Base-by-base conservation (phyloP, 2,329 filamentous ascomycete species). In the Anthostomella pinea region DNA sequence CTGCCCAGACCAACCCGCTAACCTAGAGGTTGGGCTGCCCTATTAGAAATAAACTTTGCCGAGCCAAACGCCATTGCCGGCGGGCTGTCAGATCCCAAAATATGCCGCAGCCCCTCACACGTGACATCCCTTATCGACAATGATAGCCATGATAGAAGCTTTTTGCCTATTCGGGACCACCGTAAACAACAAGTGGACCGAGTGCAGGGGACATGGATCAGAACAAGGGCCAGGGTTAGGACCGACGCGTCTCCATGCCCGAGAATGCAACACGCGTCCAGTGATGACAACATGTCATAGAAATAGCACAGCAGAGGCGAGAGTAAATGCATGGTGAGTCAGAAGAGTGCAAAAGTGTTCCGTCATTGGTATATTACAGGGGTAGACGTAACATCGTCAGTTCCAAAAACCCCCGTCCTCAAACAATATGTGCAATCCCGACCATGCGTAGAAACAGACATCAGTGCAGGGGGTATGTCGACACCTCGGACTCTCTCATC, bases 311-410 rank as follows among this genome's bases (percentile, higher is more conserved):
- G 24, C 13, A 24, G 15, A 35, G 22, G 22, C n/a, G 32, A 30
- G 35, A 43, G 39, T 39, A 17, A 19, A 43, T 51, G 33, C 38
- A 30, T n/a, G n/a, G n/a, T n/a, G n/a, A n/a, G n/a, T 37, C 38
- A 38, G 30, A 39, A 45, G 30, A 38, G 37, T 36, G 37, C 30
- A 24, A 23, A 42, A 28, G 32, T n/a, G n/a, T n/a, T n/a, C n/a
- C n/a, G n/a, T 46, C 38, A 29, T 49, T 56, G 54, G 53, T 61
- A 62, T 62, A 59, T 62, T 62, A 62, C 58, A 61, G 52, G 48
- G 57, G 51, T 53, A 50, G 38, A 53, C 57, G 51, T 54, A 49
- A 53, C 50, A 48, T 60, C 56, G 46, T 60, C 54, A 59, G 45
- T 49, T 41, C 47, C 36, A 43, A 48, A 33, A 22, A 30, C 30